phyloP scores from a whole-genome alignment of 176 grass and related monocot genomes.

The Musa itinerans region DNA sequence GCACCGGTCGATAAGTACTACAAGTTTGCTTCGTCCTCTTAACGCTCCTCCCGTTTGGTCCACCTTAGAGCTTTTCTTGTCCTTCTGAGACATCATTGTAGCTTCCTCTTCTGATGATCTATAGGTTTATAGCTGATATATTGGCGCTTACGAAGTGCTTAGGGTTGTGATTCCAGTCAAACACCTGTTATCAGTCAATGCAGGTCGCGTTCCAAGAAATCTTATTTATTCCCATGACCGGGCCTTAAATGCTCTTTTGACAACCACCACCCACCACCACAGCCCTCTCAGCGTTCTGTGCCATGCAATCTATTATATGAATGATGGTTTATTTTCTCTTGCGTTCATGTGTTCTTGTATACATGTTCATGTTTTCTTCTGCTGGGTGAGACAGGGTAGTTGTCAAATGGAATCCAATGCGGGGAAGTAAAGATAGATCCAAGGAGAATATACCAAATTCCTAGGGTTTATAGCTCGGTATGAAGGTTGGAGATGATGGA shows the following conservation, averaged over 20 bases:
- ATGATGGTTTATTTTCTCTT: background rate
- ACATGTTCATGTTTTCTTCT: background rate
- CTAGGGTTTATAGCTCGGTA: no score
- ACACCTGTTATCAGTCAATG: background rate
- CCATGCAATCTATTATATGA: background rate
- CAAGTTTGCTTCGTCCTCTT: conserved; percentile 63
- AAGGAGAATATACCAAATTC: background rate
- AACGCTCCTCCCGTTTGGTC: no score
- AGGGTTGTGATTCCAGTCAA: background rate
- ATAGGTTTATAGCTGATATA: no score
- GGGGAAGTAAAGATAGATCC: background rate
- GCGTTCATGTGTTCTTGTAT: background rate
- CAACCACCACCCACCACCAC: background rate
- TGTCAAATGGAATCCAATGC: no score
- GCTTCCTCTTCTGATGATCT: no score
- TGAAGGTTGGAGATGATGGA: no score
- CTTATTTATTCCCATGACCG: background rate
- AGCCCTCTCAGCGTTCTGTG: background rate
- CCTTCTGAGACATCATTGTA: no score
- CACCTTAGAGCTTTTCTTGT: no score
- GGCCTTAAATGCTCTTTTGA: background rate
- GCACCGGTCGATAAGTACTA: conserved; percentile 86
- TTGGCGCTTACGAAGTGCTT: background rate
- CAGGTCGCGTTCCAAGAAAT: background rate
- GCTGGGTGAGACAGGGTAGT: background rate